Evolutionary conservation across 169 alveolate genomes (phyloP).

Genomic region (Perkinsus marinus): DNA sequence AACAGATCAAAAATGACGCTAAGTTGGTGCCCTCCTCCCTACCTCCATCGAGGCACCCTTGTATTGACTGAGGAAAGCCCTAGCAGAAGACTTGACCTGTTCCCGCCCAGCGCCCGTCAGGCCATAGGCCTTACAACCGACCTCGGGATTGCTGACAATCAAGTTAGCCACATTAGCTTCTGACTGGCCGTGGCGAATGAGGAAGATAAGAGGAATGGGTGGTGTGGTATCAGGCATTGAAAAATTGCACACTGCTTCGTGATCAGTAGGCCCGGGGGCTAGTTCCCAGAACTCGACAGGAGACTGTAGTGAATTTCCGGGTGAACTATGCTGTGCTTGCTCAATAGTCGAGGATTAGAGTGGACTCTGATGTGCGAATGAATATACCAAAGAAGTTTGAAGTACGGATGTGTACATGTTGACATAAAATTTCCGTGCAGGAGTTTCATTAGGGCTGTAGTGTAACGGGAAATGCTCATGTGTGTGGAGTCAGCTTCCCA

Average conservation of each 20-base stretch:
- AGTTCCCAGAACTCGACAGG: no score
- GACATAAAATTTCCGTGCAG: no score
- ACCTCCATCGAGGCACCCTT: not conserved
- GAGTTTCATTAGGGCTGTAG: no score
- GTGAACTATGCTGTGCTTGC: no score
- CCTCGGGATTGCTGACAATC: not conserved
- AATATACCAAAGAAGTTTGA: no score
- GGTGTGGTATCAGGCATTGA: not conserved
- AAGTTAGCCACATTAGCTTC: not conserved
- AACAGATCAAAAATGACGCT: not conserved
- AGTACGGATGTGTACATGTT: no score
- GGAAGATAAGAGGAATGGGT: not conserved
- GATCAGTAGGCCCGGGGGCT: not conserved
- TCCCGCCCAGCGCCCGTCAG: not conserved
- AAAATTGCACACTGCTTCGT: not conserved
- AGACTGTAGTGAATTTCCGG: no score
- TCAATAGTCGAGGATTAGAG: no score
- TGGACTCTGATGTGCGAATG: no score
- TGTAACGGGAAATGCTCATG: no score
- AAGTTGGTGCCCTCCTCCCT: not conserved
- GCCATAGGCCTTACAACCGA: not conserved
- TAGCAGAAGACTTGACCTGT: not conserved
- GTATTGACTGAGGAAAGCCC: not conserved
- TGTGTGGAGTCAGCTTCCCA: no score
- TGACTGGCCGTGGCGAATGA: not conserved